Base-by-base conservation (phyloP, 495 filamentous ascomycete genomes). In the Hypoxylon crocopeplum region DNA sequence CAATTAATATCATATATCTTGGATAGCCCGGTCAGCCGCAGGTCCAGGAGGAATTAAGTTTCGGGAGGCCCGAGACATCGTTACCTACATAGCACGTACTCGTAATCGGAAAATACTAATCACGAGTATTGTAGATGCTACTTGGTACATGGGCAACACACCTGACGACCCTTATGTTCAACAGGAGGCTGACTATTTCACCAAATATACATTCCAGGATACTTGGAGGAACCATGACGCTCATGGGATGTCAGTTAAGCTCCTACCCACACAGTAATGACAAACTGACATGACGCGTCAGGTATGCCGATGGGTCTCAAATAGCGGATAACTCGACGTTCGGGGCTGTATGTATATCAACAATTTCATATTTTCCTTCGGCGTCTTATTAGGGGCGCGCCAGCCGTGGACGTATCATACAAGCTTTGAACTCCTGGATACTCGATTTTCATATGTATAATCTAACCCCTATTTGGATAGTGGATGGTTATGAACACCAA, bases 401-500 rank as follows among this genome's bases (percentile, higher is more conserved):
- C 13, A 5, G 27, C 25, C 24, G 21, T 38, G 52, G 25, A 13
- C 33, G 16, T 30, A 34, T 36, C 29, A 16, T 42, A 41, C 29
- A 44, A 7, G 13, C 24, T 42, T 53, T 21, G 12, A 22, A 21
- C 13, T 42, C 38, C 17, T 15, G 15, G 21, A 27, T 19, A n/a
- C n/a, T 22, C 25, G 34, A 2, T n/a, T 20, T 15, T 15, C 19
- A 15, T 40, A 29, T 20, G 50, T 13, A 8, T 16, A 27, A 7
- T 44, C 57, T 62, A 30, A 62, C 47, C 7, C 11, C 15, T 13
- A 15, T 37, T 16, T 27, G 15, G n/a, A 11, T 27, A 64, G 16
- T 84, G 80, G 82, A 59, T 85, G 24, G 80, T 85, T 21, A 82
- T 84, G 80, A 85, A 84, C 45, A 84, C 77, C 3, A 83, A 77